Percentiles rank a stretch among this genome's conserved stretches.
Evolutionary conservation across 106 monocot species (phyloP).

Genomic region (Cymbidium sinense): DNA sequence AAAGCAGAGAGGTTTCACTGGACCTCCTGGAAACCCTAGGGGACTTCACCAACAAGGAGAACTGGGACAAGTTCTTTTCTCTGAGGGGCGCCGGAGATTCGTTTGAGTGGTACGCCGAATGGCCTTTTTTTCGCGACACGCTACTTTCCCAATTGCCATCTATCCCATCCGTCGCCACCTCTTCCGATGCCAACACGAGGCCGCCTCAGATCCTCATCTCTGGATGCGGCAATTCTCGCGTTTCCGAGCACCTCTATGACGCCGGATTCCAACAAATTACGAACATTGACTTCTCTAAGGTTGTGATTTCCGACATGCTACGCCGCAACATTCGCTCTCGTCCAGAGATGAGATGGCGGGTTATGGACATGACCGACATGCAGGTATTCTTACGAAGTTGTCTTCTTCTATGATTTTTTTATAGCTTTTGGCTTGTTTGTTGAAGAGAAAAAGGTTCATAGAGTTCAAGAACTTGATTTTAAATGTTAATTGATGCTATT

Average conservation of each 20-base stretch:
- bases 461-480: not conserved
- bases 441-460: not conserved
- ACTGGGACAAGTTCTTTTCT: slow-evolving; percentile 97
- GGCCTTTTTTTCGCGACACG: slow-evolving; percentile 44
- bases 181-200: not conserved
- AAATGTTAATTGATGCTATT: not conserved
- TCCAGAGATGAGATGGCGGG: slow-evolving; percentile 91
- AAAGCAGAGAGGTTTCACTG: not conserved
- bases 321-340: slow-evolving; percentile 55
- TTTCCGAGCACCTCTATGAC: slow-evolving; percentile 88
- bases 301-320: slow-evolving; percentile 78
- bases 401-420: not conserved
- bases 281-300: slow-evolving; percentile 95
- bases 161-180: not conserved
- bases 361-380: slow-evolving; percentile 98
- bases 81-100: slow-evolving; percentile 72
- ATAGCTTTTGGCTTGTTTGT: not conserved
- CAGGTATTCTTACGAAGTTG: slow-evolving; percentile 32
- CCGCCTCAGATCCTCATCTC: slow-evolving; percentile 64
- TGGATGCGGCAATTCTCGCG: slow-evolving; percentile 80
- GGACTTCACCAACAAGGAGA: slow-evolving; percentile 94
- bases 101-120: slow-evolving; percentile 99
- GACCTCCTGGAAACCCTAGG: slow-evolving; percentile 71
- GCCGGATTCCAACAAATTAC: slow-evolving; percentile 59
- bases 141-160: slow-evolving; percentile 49